Evolutionary conservation across 208 protist genomes (phyloP).

Genomic region (Wallacemonas sp.): DNA sequence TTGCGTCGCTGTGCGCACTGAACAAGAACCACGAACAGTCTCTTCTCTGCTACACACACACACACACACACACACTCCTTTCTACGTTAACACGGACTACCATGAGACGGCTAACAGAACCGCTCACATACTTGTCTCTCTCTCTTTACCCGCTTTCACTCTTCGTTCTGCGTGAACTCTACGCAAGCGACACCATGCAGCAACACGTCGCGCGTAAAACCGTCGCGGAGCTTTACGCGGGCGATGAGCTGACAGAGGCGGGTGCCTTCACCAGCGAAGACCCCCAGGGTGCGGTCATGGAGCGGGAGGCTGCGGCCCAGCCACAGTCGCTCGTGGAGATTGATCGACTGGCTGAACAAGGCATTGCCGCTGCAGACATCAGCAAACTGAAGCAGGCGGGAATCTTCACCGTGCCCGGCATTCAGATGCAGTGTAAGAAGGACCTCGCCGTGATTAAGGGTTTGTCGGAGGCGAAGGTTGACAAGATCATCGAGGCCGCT

Average conservation of each 20-base stretch:
- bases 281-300: slow-evolving; percentile 11
- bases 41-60: too few species aligned
- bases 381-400: slow-evolving; percentile 88
- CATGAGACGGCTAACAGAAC: too few species aligned
- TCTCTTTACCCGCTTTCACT: not conserved
- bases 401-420: slow-evolving; percentile 89
- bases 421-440: slow-evolving; percentile 93
- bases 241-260: slow-evolving; percentile 6
- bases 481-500: slow-evolving; percentile 97
- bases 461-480: slow-evolving; percentile 98
- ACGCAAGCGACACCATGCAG: slow-evolving; percentile 5
- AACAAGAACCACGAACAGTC: too few species aligned
- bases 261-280: slow-evolving; percentile 14
- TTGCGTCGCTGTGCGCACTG: too few species aligned
- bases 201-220: not conserved
- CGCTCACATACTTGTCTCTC: not conserved
- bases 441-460: slow-evolving; percentile 95
- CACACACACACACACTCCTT: too few species aligned
- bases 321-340: slow-evolving; percentile 72
- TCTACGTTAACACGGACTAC: too few species aligned
- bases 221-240: not conserved
- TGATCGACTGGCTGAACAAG: slow-evolving; percentile 88
- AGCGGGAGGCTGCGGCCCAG: slow-evolving; percentile 18
- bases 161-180: not conserved
- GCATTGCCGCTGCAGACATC: slow-evolving; percentile 87